Evolutionary conservation across 176 grass and related monocot species (phyloP), one percentile per base, ranked within the genome.

Genomic region (Pontederia paniculata): DNA sequence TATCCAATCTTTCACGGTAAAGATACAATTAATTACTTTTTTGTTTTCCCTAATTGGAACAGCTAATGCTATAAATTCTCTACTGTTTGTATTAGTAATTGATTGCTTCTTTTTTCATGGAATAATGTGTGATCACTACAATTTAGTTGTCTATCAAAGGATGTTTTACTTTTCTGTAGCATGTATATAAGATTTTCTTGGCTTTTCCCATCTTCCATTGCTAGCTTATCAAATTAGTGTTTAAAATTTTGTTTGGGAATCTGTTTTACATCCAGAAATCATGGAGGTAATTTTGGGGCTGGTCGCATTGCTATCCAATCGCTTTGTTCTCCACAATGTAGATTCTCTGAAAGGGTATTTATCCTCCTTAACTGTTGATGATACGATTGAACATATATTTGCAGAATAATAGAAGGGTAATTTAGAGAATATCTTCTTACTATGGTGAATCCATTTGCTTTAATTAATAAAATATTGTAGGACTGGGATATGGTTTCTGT

Each of bases 401-500:
- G 50, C n/a, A 46, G 12, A 62, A 70, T 28, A 15, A 37, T 17
- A 17, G 28, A 59, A 14, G 17, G 25, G 56, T 42, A 10, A 9
- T 5, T 62, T 62, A 12, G 18, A 47, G 15, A 17, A 47, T 17
- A 3, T 28, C 14, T 10, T 48, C 9, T 70, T 47, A 25, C 37
- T 4, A 13, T 47, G 12, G 4, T 62, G 2, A 21, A 21, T 62
- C 15, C 17, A 52, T 51, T 49, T 71, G 60, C 46, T 60, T 60
- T n/a, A 48, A 22, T 21, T 42, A 22, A 51, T 13, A 61, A 49
- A 16, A 23, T 28, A 65, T 69, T 55, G 51, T 80, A 97, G 93
- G 86, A 84, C 44, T 91, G 93, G 93, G 80, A 97, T 21, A 88
- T 91, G 65, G 80, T 91, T 58, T 84, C 77, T 16, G 90, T 97